These are phyloP conservation scores for Trametes polyzona DNA, from an alignment of 1,284 basidiomycete genomes.

Conservation along the genomic window DNA sequence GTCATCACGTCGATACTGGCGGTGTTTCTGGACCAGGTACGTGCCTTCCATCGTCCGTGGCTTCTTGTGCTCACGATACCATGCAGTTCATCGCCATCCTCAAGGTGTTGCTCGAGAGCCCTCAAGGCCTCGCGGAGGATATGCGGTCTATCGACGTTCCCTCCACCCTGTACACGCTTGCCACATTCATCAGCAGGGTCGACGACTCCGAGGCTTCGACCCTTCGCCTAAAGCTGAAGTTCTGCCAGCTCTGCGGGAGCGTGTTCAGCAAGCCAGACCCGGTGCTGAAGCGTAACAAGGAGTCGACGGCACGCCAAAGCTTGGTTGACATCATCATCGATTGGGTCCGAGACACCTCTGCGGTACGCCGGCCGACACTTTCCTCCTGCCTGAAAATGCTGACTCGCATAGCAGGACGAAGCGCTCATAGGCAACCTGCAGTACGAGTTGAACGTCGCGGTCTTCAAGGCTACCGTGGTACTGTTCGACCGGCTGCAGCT, in stretches of 20 bases:
- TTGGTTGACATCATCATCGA: conserved; percentile 77
- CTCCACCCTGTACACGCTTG: conserved; percentile 64
- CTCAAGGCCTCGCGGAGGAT: conserved; percentile 59
- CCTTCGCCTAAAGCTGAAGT: conserved; percentile 76
- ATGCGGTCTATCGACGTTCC: conserved; percentile 73
- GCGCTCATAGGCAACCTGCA: conserved; percentile 1
- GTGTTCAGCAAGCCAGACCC: conserved; percentile 67
- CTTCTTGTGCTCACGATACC: neutral
- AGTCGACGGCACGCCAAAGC: conserved; percentile 59
- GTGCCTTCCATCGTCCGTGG: neutral
- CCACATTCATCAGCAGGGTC: conserved; percentile 69
- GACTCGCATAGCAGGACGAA: conserved; percentile 1
- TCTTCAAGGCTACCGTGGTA: conserved; percentile 72
- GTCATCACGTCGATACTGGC: conserved; percentile 59
- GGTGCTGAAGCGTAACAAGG: conserved; percentile 69
- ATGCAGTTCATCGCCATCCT: conserved; percentile 72
- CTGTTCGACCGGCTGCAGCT: conserved; percentile 80
- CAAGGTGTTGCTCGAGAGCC: conserved; percentile 77
- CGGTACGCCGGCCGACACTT: conserved; percentile 47
- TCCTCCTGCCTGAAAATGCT: neutral
- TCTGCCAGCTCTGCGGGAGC: conserved; percentile 74
- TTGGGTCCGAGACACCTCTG: conserved; percentile 65
- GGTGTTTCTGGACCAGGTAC: conserved; percentile 79
- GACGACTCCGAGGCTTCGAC: conserved; percentile 58
- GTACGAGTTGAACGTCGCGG: conserved; percentile 73